Percentiles rank a stretch among this genome's conserved stretches.
Evolutionary conservation across 352 stramenopile genomes (phyloP).

Genomic region (Pythium plurisporium): DNA sequence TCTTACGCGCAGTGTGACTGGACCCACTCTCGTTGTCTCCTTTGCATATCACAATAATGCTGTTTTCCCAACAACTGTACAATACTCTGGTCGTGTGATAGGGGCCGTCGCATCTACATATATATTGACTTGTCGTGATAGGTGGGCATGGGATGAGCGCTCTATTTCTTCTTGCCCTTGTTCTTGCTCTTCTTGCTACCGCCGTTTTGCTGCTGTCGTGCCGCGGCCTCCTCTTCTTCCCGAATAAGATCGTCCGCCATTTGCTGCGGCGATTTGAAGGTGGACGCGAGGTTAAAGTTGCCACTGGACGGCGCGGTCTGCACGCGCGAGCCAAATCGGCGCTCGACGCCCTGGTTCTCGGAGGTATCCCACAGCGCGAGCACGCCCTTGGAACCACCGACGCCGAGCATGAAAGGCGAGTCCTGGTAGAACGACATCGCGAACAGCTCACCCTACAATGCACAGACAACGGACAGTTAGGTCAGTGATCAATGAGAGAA

Average conservation of each 20-base stretch:
- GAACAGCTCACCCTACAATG: slow-evolving; percentile 82
- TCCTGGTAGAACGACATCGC: slow-evolving; percentile 88
- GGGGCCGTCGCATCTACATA: slow-evolving; percentile 9
- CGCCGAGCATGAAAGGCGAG: slow-evolving; percentile 84
- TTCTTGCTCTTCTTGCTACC: slow-evolving; percentile 52
- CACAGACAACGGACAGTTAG: slow-evolving; percentile 7
- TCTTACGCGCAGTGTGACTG: background rate
- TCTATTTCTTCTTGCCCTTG: slow-evolving; percentile 49
- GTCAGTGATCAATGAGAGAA: too few relatives aligned
- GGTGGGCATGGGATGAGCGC: background rate
- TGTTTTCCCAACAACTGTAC: too few relatives aligned
- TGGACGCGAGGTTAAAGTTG: slow-evolving; percentile 53
- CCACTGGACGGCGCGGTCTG: slow-evolving; percentile 24
- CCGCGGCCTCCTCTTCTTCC: slow-evolving; percentile 63
- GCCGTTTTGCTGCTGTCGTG: slow-evolving; percentile 21
- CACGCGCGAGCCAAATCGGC: slow-evolving; percentile 75
- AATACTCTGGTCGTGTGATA: too few relatives aligned
- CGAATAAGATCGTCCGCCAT: slow-evolving; percentile 70
- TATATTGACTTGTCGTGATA: slow-evolving; percentile 3
- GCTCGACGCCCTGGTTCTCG: slow-evolving; percentile 83
- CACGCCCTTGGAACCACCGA: slow-evolving; percentile 86
- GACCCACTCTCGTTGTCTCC: background rate
- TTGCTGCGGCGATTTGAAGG: slow-evolving; percentile 70
- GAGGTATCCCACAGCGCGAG: slow-evolving; percentile 88
- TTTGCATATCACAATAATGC: background rate